Evolutionary conservation across 1,284 basidiomycete genomes (phyloP), one percentile per base, ranked within the genome.

Genomic region (Chondrostereum purpureum): DNA sequence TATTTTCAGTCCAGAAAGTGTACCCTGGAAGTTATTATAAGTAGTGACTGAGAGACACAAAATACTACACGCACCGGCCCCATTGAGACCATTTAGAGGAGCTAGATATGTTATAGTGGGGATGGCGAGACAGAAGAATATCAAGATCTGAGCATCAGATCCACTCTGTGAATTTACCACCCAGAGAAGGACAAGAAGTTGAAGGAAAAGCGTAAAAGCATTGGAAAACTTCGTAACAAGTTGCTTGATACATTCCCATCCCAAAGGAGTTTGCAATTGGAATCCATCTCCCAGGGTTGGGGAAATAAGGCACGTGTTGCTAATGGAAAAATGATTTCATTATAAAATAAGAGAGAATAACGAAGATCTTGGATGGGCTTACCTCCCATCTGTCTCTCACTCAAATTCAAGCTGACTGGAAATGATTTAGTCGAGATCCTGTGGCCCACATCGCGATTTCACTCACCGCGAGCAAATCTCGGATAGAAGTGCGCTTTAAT

Each of bases 1-100:
- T 5, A 44, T 72, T 65, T 2, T 59, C 51, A 0, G 68, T 63
- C 65, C 67, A 70, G 44, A 70, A 72, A 3, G 67, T 53, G 49
- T 65, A 73, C 3, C 64, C 72, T n/a, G 16, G 50, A 4, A 21
- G 11, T 23, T 17, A 49, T n/a, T n/a, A n/a, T n/a, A n/a, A n/a
- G n/a, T n/a, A n/a, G n/a, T n/a, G n/a, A n/a, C n/a, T n/a, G n/a
- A n/a, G 2, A 18, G 23, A 16, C 4, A 21, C 39, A 14, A 33
- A 18, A 37, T 12, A 12, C 3, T 17, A 19, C 18, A 48, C 61
- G 17, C 42, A 69, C 69, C 65, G 48, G 56, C 60, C 10, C 59
- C 61, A 1, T 61, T 60, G 4, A 61, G 56, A 2, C 53, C 60
- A 36, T 63, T 62, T 0, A 44, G 52, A 12, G 72, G 72, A 5